Conservation (phyloP, 176 grass and related monocot species). For the Ampelocalamus luodianensis region DNA sequence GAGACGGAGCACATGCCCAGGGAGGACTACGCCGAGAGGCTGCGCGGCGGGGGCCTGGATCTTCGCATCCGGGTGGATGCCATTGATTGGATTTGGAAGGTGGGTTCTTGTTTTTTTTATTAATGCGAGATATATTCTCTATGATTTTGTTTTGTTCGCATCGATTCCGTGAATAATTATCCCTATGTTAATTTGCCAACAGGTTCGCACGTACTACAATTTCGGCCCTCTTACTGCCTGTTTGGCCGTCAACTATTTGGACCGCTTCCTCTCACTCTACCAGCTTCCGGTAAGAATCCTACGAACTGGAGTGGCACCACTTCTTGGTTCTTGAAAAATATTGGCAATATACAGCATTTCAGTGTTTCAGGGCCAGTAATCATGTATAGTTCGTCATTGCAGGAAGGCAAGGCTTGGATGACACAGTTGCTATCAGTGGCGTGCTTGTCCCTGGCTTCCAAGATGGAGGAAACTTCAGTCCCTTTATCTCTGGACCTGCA, state of each 20-base stretch:
- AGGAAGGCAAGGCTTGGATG: constrained; percentile 90
- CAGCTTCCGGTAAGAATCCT: constrained; percentile 70
- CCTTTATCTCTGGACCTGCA: constrained; percentile 80
- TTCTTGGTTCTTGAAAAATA: neutral
- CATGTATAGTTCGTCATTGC: constrained; percentile 8
- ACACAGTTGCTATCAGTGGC: constrained; percentile 87
- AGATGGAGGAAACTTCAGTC: constrained; percentile 90
- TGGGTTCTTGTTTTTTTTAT: constrained; percentile 35
- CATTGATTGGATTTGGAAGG: constrained; percentile 97
- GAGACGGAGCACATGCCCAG: constrained; percentile 78
- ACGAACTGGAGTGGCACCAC: neutral
- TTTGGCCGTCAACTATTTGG: constrained; percentile 83
- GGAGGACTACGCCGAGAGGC: constrained; percentile 72
- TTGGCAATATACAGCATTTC: neutral
- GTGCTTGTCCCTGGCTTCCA: constrained; percentile 92
- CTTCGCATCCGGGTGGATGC: constrained; percentile 66
- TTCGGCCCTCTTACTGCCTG: constrained; percentile 75
- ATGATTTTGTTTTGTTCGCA: too few relatives aligned
- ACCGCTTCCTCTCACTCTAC: constrained; percentile 93
- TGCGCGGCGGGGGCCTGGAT: constrained; percentile 56
- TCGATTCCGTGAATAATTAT: constrained; percentile 23
- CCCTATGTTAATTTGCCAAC: constrained; percentile 30
- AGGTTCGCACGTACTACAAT: constrained; percentile 75
- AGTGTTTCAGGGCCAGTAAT: neutral
- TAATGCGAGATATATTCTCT: neutral